Conservation (phyloP, 352 stramenopile genomes). For the Phytophthora fragariae region DNA sequence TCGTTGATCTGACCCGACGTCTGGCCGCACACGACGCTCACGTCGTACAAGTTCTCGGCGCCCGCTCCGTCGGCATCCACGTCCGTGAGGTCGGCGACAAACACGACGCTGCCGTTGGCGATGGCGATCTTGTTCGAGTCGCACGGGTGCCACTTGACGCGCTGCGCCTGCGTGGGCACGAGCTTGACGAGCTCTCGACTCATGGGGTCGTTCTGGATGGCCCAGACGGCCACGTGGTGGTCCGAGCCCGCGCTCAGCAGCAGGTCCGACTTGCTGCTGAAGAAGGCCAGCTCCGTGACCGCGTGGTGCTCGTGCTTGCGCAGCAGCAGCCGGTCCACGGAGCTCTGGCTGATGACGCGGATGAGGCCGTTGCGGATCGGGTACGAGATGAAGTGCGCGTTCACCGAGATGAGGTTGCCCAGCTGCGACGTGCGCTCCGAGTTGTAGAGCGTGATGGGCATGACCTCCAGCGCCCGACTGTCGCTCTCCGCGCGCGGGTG, state of each 20-base stretch:
- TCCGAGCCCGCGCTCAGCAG: conserved; percentile 72
- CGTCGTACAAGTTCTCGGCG: conserved; percentile 67
- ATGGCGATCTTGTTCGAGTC: conserved; percentile 81
- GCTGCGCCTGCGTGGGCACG: conserved; percentile 63
- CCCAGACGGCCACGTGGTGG: conserved; percentile 79
- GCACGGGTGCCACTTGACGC: conserved; percentile 84
- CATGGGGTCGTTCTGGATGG: conserved; percentile 76
- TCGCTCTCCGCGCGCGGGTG: conserved; percentile 48
- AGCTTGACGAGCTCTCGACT: conserved; percentile 72
- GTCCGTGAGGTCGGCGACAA: conserved; percentile 65
- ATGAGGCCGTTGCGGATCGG: conserved; percentile 87
- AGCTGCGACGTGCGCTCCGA: conserved; percentile 79
- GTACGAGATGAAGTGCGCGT: conserved; percentile 89
- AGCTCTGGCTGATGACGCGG: conserved; percentile 85
- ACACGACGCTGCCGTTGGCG: conserved; percentile 70
- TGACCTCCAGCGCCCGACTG: conserved; percentile 81
- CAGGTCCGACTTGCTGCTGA: conserved; percentile 74
- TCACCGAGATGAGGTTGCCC: conserved; percentile 82
- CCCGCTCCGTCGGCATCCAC: conserved; percentile 48
- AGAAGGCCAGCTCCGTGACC: conserved; percentile 82
- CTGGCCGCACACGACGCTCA: conserved; percentile 77
- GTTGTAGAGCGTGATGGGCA: conserved; percentile 84
- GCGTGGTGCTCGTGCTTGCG: conserved; percentile 79
- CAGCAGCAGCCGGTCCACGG: conserved; percentile 74
- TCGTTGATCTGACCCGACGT: conserved; percentile 80